Evolutionary conservation across 108 stramenopile species (phyloP), one percentile per base, ranked within the genome.

Genomic region (Parietichytrium sp.): DNA sequence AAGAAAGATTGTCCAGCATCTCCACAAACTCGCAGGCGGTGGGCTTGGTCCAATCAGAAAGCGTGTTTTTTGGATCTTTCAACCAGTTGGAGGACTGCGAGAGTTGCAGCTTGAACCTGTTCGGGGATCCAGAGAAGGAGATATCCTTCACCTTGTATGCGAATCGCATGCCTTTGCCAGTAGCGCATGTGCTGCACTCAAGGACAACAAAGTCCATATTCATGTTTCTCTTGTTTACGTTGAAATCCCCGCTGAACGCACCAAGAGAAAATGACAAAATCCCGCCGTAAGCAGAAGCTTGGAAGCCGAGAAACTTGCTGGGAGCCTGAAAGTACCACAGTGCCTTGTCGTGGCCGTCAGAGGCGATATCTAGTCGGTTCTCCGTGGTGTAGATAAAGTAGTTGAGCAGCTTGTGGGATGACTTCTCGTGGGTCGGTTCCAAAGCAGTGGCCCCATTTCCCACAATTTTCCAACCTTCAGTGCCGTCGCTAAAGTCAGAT

Each of bases 271-370:
- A 91, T 31, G 87, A 83, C 13, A 90, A 78, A 0, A 49, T 78
- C 20, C 91, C 91, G 16, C 80, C 87, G 87, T 91, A 92, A 20
- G 87, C 83, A n/a, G 83, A 80, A 27, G 88, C 91, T n/a, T 84
- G 80, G 78, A 88, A 87, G 16, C 90, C 90, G 23, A 49, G 55
- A 47, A 83, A 91, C 8, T 79, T 80, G 23, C 79, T 52, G 10
- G 89, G 90, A 16, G 91, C 86, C 18, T 51, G 31, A 81, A 92
- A 92, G 51, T 86, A 85, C 90, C 90, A 92, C n/a, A 89, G 81
- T 3, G 80, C 54, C 42, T 53, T 20, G 54, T 92, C 90, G 33
- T 51, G 81, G 25, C 83, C 85, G n/a, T 85, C 47, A 23, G 25
- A 54, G 36, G 72, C 77, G 15, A 83, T 53, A 79, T 90, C 84